Conservation (phyloP, 805 yeast genomes). For the Hanseniaspora mollemarum region DNA sequence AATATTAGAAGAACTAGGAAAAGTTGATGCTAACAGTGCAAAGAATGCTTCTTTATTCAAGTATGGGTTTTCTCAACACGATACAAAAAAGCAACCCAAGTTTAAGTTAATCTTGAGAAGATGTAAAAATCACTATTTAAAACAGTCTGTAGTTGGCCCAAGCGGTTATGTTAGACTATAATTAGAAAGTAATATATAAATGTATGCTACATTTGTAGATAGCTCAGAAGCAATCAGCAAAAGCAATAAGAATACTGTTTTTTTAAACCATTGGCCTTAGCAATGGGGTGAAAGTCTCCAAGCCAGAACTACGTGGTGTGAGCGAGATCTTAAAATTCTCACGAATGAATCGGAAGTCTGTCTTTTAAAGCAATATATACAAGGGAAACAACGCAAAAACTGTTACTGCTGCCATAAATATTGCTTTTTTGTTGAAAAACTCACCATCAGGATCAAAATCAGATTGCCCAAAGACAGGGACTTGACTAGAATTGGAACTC, state of each 20-base stretch:
- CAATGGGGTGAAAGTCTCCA: no score
- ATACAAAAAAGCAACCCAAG: conserved; percentile 13
- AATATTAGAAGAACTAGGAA: conserved; percentile 12
- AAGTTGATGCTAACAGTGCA: not conserved
- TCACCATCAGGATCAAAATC: conserved; percentile 23
- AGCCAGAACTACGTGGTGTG: no score
- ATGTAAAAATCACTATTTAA: conserved; percentile 26
- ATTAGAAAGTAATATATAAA: not conserved
- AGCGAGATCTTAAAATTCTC: no score
- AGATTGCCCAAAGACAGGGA: conserved; percentile 18
- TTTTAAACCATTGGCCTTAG: no score
- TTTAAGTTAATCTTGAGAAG: conserved; percentile 17
- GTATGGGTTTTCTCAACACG: conserved; percentile 14
- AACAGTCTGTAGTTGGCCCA: conserved; percentile 26
- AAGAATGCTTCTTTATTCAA: conserved; percentile 11
- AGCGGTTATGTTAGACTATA: conserved; percentile 19
- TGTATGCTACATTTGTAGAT: conserved; percentile 1
- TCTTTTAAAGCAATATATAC: not conserved
- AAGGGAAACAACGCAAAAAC: conserved; percentile 17
- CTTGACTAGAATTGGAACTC: not conserved
- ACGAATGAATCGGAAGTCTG: no score
- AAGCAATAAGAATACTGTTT: no score
- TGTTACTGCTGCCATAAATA: conserved; percentile 17
- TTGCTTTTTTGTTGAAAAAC: conserved; percentile 21
- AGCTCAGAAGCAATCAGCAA: not conserved